phyloP scores from a whole-genome alignment of 192 early-diverging fungal genomes.

The Rhizophagus clarus region DNA sequence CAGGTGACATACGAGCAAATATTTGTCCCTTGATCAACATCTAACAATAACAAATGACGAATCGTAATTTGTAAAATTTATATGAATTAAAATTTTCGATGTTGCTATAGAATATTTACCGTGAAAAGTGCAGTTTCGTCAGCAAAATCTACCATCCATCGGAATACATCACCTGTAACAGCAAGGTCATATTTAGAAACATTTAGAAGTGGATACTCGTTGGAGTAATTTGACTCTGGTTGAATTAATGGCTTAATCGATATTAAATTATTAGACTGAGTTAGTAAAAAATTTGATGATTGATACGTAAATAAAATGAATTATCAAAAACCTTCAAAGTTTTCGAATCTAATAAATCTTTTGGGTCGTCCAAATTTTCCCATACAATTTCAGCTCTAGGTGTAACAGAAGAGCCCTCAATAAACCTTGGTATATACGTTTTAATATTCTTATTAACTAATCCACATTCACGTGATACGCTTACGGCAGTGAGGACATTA shows the following conservation, averaged over 20 bases:
- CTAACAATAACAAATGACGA: constrained; percentile 46
- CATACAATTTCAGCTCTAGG: constrained; percentile 65
- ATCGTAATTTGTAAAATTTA: neutral
- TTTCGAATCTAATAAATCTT: constrained; percentile 43
- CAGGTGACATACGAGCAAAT: constrained; percentile 98
- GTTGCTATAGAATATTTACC: neutral
- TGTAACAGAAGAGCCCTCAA: constrained; percentile 49
- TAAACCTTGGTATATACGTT: constrained; percentile 81
- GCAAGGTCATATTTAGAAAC: constrained; percentile 76
- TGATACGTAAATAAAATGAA: neutral
- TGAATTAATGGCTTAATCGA: neutral
- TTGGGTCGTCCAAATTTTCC: constrained; percentile 63
- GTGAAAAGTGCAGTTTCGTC: constrained; percentile 6
- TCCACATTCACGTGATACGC: constrained; percentile 91
- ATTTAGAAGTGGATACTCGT: constrained; percentile 40
- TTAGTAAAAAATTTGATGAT: constrained; percentile 20
- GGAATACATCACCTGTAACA: constrained; percentile 94
- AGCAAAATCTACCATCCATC: constrained; percentile 89
- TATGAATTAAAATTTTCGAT: neutral
- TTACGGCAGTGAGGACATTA: constrained; percentile 94
- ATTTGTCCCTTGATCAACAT: constrained; percentile 92
- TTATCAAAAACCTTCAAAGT: constrained; percentile 45
- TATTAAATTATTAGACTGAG: neutral
- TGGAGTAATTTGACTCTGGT: constrained; percentile 25
- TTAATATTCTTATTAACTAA: constrained; percentile 75